A percentile compares a stretch with the other conserved stretches of the same genome.
Evolutionary conservation across 1,284 basidiomycete species (phyloP).

Genomic region (Salmacisia buchloeana): DNA sequence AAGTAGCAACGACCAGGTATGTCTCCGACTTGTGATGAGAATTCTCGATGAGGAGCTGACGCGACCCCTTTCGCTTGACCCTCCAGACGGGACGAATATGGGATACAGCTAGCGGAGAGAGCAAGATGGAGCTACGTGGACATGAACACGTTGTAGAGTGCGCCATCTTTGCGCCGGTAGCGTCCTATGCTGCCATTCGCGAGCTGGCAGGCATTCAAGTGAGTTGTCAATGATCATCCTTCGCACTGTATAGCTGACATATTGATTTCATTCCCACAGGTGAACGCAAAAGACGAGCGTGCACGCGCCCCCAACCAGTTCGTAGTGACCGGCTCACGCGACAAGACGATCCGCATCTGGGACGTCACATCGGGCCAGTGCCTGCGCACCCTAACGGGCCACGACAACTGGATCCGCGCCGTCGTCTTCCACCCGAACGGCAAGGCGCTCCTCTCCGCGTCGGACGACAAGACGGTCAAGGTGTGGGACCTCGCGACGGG

Average conservation of each 20-base stretch:
- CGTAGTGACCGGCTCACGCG: slow-evolving; percentile 74
- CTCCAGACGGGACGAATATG: slow-evolving; percentile 72
- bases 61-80: neutral
- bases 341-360: slow-evolving; percentile 84
- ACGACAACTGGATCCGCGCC: slow-evolving; percentile 46
- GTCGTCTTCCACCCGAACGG: slow-evolving; percentile 54
- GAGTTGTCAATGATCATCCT: neutral
- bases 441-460: slow-evolving; percentile 76
- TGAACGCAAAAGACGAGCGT: slow-evolving; percentile 45
- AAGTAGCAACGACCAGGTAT: slow-evolving; percentile 78
- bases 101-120: slow-evolving; percentile 69
- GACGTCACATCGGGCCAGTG: slow-evolving; percentile 71
- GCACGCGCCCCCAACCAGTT: slow-evolving; percentile 57
- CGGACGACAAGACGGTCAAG: slow-evolving; percentile 83
- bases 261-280: neutral
- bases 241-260: neutral
- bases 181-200: slow-evolving; percentile 68
- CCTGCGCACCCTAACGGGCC: slow-evolving; percentile 58
- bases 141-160: slow-evolving; percentile 83
- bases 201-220: slow-evolving; percentile 66
- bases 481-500: slow-evolving; percentile 80
- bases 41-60: slow-evolving; percentile 13
- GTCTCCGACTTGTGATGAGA: slow-evolving; percentile 22
- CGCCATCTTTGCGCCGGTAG: slow-evolving; percentile 71
- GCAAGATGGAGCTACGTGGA: slow-evolving; percentile 74